Percentiles rank a stretch among this genome's conserved stretches.
Conservation (phyloP, 139 green algal genomes). For the Haematococcus sp. region DNA sequence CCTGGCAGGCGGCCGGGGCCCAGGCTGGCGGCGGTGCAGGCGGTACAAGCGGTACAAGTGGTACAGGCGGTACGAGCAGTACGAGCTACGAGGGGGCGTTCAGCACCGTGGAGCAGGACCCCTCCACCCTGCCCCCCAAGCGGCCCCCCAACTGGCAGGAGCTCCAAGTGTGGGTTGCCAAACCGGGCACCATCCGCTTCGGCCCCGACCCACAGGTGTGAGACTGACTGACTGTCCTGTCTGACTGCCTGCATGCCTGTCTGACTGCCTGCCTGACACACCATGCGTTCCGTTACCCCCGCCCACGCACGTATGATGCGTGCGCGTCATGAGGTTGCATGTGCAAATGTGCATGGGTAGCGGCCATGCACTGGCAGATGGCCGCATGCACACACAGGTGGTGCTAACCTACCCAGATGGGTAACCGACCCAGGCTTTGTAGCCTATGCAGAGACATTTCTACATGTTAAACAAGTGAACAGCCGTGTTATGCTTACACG, state of each 20-base stretch:
- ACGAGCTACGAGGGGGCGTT: not conserved
- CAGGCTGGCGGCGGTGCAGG: not conserved
- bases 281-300: too few relatives aligned
- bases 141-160: not conserved
- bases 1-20: not conserved
- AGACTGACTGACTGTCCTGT: not conserved
- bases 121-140: not conserved
- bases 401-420: too few relatives aligned
- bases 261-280: too few relatives aligned
- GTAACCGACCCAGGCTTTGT: too few relatives aligned
- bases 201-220: not conserved
- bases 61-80: not conserved
- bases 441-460: too few relatives aligned
- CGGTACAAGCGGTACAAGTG: not conserved
- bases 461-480: not conserved
- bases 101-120: not conserved
- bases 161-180: conserved; percentile 20
- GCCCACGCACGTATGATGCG: too few relatives aligned
- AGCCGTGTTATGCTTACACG: not conserved
- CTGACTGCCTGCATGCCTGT: not conserved
- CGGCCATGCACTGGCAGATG: not conserved
- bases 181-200: conserved; percentile 19
- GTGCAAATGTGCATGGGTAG: not conserved
- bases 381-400: not conserved
- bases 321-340: not conserved